These are phyloP conservation scores for Suillus clintonianus DNA, from an alignment of 768 basidiomycete species.

Conservation along the genomic window DNA sequence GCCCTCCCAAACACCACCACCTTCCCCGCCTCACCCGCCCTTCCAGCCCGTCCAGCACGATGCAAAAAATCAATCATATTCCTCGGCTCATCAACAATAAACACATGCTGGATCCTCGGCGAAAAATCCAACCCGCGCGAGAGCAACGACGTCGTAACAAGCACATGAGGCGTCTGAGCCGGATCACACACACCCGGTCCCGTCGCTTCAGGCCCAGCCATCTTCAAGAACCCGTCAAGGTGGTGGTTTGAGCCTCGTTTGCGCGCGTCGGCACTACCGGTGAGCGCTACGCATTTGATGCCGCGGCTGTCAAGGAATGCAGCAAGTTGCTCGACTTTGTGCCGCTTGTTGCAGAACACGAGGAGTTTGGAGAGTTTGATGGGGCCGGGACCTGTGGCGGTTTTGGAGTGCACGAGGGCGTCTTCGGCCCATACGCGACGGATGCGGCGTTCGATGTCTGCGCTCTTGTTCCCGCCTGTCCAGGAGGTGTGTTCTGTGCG, in stretches of 20 bases:
- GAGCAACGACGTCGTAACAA: slow-evolving; percentile 89
- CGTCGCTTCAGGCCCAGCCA: slow-evolving; percentile 5
- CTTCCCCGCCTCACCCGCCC: slow-evolving; percentile 69
- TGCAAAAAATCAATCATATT: slow-evolving; percentile 93
- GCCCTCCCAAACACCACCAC: slow-evolving; percentile 78
- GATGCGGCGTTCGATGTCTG: slow-evolving; percentile 77
- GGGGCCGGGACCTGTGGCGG: slow-evolving; percentile 19
- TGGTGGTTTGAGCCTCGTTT: slow-evolving; percentile 73
- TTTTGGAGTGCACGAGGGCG: slow-evolving; percentile 35
- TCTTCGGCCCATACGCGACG: slow-evolving; percentile 77
- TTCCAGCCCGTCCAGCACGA: slow-evolving; percentile 81
- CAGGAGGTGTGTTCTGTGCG: slow-evolving; percentile 72
- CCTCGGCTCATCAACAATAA: slow-evolving; percentile 85
- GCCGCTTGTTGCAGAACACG: slow-evolving; percentile 81
- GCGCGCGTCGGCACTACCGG: slow-evolving; percentile 59
- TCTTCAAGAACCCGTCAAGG: slow-evolving; percentile 70
- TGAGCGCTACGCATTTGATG: slow-evolving; percentile 65
- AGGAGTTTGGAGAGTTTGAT: slow-evolving; percentile 64
- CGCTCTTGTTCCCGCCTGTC: slow-evolving; percentile 79
- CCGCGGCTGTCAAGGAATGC: slow-evolving; percentile 59
- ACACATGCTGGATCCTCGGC: slow-evolving; percentile 74
- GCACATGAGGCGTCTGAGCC: slow-evolving; percentile 55
- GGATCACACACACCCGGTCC: slow-evolving; percentile 21
- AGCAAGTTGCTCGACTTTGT: slow-evolving; percentile 64
- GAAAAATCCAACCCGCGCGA: slow-evolving; percentile 90